Evolutionary conservation across 495 filamentous ascomycete genomes (phyloP).

Genomic region (Annulohypoxylon stygium): DNA sequence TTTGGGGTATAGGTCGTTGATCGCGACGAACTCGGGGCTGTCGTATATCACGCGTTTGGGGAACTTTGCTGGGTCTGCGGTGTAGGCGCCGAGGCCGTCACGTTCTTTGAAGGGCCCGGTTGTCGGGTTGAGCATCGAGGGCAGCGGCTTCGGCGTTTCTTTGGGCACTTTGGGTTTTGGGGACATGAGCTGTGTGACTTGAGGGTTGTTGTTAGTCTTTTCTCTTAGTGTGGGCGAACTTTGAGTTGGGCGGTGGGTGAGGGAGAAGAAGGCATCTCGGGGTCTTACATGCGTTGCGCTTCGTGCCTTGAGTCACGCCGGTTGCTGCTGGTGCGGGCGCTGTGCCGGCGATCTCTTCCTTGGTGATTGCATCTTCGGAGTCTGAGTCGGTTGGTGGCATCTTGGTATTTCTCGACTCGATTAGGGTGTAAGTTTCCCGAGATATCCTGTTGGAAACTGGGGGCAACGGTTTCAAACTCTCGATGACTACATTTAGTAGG

Average conservation of each 20-base stretch:
- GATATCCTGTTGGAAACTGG: not conserved
- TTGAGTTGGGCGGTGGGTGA: not conserved
- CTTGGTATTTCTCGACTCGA: not conserved
- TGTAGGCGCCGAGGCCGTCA: conserved; percentile 78
- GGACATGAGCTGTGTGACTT: conserved; percentile 77
- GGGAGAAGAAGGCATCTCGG: conserved; percentile 3
- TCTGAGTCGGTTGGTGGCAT: conserved; percentile 46
- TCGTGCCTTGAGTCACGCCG: conserved; percentile 38
- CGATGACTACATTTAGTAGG: conserved; percentile 16
- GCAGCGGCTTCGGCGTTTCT: conserved; percentile 53
- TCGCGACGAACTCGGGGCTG: conserved; percentile 78
- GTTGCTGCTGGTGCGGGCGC: conserved; percentile 30
- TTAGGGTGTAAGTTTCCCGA: not conserved
- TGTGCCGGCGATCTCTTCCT: conserved; percentile 48
- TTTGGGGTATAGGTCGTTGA: conserved; percentile 89
- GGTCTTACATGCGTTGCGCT: conserved; percentile 51
- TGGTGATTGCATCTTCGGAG: conserved; percentile 49
- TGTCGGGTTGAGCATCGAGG: conserved; percentile 31
- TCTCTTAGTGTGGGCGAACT: not conserved
- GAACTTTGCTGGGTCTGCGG: conserved; percentile 67
- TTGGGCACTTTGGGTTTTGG: conserved; percentile 63
- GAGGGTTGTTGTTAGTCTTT: conserved; percentile 3
- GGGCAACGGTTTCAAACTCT: not conserved
- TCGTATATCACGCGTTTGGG: conserved; percentile 74
- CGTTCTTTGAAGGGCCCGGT: conserved; percentile 60